phyloP scores from a whole-genome alignment of 768 basidiomycete species.

The Boletus pseudo-olivaceus region DNA sequence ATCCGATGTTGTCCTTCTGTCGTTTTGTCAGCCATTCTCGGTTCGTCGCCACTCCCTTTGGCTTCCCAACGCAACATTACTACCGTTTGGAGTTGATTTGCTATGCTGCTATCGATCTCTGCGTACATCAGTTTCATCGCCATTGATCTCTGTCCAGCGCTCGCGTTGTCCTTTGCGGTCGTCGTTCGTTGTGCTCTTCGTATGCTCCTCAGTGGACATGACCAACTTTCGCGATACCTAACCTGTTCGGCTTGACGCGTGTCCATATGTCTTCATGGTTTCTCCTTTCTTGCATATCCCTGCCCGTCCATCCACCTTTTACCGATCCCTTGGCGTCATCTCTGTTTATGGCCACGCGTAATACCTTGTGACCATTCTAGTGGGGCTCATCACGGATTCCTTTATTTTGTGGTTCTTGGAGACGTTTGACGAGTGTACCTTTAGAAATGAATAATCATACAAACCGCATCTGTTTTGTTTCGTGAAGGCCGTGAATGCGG shows the following conservation, averaged over 20 bases:
- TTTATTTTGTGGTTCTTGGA: constrained; percentile 10
- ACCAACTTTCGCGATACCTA: constrained; percentile 17
- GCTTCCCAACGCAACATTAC: constrained; percentile 15
- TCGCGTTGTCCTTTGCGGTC: constrained; percentile 9
- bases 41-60: not conserved
- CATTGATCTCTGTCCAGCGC: constrained; percentile 17
- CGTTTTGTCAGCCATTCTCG: constrained; percentile 21
- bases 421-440: constrained; percentile 25
- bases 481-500: too few species aligned
- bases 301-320: not conserved
- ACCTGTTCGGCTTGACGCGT: constrained; percentile 1
- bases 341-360: constrained; percentile 1
- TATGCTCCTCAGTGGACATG: constrained; percentile 5
- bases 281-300: constrained; percentile 25
- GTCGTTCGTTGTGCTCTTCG: constrained; percentile 16
- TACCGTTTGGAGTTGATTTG: constrained; percentile 18
- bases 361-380: constrained; percentile 7
- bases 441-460: constrained; percentile 19
- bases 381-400: constrained; percentile 10
- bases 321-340: not conserved
- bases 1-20: constrained; percentile 7
- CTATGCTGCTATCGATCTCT: constrained; percentile 27
- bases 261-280: constrained; percentile 7
- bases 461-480: not conserved
- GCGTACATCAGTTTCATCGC: constrained; percentile 12